Conservation (phyloP, 2,329 filamentous ascomycete genomes). For the Monosporascus sp. region DNA sequence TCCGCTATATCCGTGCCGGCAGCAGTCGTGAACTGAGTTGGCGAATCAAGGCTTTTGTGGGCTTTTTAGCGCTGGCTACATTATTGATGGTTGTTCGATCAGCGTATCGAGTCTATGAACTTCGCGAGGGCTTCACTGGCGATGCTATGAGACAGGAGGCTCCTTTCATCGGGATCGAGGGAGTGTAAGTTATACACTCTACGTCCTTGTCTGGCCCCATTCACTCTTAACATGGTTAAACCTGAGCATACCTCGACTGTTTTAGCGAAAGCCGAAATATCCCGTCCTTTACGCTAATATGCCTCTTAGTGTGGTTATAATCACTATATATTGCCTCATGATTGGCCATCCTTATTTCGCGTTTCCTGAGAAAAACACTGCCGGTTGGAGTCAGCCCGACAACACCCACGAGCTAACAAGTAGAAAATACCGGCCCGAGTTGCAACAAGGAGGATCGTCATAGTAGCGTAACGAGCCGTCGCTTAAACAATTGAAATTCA, state of each 20-base stretch:
- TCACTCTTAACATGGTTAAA: no score
- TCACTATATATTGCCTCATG: slow-evolving; percentile 10
- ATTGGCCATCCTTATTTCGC: slow-evolving; percentile 8
- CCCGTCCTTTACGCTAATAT: not conserved
- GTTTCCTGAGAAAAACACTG: not conserved
- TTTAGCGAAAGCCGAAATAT: not conserved
- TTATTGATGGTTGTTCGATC: slow-evolving; percentile 52
- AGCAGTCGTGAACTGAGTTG: slow-evolving; percentile 2
- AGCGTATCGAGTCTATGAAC: slow-evolving; percentile 54
- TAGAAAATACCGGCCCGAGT: no score
- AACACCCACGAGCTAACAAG: not conserved
- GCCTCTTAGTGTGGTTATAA: slow-evolving; percentile 2
- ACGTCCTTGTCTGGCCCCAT: not conserved
- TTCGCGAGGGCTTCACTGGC: slow-evolving; percentile 51
- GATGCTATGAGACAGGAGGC: slow-evolving; percentile 41
- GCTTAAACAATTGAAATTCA: no score
- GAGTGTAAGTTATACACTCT: slow-evolving; percentile 19
- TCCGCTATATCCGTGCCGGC: slow-evolving; percentile 17
- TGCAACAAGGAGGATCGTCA: no score
- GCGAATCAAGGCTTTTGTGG: slow-evolving; percentile 44
- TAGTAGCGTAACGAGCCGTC: no score
- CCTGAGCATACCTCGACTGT: no score
- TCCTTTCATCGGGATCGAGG: slow-evolving; percentile 45
- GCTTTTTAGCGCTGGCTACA: slow-evolving; percentile 45
- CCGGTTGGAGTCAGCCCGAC: not conserved